phyloP scores from a whole-genome alignment of 2,329 filamentous ascomycete species.

The Apiospora kogelbergensis region DNA sequence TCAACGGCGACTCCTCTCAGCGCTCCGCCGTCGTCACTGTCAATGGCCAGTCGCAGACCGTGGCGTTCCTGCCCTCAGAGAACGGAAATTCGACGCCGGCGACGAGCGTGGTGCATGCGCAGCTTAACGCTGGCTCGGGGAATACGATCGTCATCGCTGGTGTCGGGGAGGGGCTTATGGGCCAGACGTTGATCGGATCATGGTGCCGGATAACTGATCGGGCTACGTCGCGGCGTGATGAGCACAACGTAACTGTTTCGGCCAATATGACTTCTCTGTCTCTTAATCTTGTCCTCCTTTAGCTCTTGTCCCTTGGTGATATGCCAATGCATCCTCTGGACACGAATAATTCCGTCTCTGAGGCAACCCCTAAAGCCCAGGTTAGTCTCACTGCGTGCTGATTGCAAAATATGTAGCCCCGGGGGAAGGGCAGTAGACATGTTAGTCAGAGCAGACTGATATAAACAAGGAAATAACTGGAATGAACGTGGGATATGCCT shows the following conservation, averaged over 20 bases:
- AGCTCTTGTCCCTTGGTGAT: constrained; percentile 7
- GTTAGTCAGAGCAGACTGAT: no score
- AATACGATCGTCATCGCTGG: constrained; percentile 51
- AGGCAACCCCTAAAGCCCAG: no score
- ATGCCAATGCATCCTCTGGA: neutral
- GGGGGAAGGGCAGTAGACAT: no score
- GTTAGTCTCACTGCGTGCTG: no score
- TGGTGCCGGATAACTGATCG: constrained; percentile 43
- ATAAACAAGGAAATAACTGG: no score
- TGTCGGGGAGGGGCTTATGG: constrained; percentile 40
- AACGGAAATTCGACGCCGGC: constrained; percentile 41
- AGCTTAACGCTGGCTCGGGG: constrained; percentile 43
- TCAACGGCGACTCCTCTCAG: constrained; percentile 53
- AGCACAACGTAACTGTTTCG: neutral
- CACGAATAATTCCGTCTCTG: neutral
- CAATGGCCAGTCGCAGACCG: constrained; percentile 49
- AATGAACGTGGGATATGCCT: no score
- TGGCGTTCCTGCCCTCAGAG: constrained; percentile 55
- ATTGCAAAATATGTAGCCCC: no score
- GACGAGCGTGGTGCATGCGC: constrained; percentile 46
- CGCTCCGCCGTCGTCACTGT: constrained; percentile 55
- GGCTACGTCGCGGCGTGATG: neutral
- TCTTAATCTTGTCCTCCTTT: neutral
- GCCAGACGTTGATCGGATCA: constrained; percentile 53
- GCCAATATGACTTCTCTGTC: no score